Evolutionary conservation across 495 filamentous ascomycete genomes (phyloP).

Genomic region (Penicillium nucicola): DNA sequence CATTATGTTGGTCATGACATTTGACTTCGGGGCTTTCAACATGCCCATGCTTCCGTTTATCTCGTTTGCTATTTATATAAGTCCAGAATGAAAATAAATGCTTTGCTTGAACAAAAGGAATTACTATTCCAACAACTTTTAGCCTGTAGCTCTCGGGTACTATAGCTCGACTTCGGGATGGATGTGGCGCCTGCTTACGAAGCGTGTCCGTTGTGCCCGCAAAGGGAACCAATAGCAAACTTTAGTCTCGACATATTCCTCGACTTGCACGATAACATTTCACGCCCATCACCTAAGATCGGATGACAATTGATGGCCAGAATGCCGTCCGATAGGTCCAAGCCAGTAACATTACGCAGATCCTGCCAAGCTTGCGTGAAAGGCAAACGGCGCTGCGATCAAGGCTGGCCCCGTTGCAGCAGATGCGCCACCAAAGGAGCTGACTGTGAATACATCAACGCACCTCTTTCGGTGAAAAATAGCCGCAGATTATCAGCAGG

Average conservation of each 20-base stretch:
- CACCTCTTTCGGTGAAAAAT: too few species aligned
- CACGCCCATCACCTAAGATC: too few species aligned
- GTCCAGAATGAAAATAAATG: too few species aligned
- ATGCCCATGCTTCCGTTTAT: not conserved
- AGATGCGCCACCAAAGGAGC: slow-evolving; percentile 33
- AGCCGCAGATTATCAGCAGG: not conserved
- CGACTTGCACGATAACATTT: too few species aligned
- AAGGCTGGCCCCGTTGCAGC: slow-evolving; percentile 33
- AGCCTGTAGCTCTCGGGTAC: too few species aligned
- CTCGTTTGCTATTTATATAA: not conserved
- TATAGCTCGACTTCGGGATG: too few species aligned
- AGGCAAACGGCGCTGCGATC: slow-evolving; percentile 45
- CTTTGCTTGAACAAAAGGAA: too few species aligned
- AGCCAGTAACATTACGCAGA: slow-evolving; percentile 22
- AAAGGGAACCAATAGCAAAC: too few species aligned
- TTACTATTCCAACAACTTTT: too few species aligned
- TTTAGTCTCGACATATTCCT: too few species aligned
- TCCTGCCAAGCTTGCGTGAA: slow-evolving; percentile 42
- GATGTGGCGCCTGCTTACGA: too few species aligned
- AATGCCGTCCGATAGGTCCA: slow-evolving; percentile 2
- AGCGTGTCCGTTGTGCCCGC: too few species aligned
- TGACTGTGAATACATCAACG: slow-evolving; percentile 35
- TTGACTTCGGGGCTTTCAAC: not conserved
- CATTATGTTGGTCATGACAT: not conserved
- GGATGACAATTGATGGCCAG: not conserved